Evolutionary conservation across 129 eudicot genomes (phyloP).

Genomic region (Oenanthe sinensis): DNA sequence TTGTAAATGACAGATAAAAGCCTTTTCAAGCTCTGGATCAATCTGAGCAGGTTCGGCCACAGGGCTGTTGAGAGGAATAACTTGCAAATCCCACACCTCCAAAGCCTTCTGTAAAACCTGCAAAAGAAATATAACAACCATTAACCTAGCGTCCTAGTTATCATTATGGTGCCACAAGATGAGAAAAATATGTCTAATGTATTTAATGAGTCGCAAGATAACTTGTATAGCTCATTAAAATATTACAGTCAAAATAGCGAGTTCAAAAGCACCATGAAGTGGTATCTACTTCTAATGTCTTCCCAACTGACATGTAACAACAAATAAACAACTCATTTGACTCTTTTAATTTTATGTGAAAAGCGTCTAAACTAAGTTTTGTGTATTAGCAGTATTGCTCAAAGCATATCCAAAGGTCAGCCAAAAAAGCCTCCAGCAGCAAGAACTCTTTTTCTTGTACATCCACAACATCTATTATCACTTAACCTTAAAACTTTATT

Average conservation of each 20-base stretch:
- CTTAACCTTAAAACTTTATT: background rate
- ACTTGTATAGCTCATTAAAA: too few relatives aligned
- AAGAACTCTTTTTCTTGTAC: background rate
- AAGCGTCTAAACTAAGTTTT: background rate
- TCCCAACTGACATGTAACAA: background rate
- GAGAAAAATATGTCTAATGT: background rate
- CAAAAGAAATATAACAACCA: conserved; percentile 9
- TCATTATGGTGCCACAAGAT: background rate
- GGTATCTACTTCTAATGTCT: background rate
- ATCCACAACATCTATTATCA: background rate
- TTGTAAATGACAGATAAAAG: conserved; percentile 85
- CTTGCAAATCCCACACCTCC: conserved; percentile 97
- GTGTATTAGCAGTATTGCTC: background rate
- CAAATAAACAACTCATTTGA: background rate
- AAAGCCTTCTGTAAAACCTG: conserved; percentile 93
- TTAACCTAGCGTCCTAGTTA: background rate
- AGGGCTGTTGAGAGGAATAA: conserved; percentile 85
- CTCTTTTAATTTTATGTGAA: background rate
- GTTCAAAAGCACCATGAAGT: background rate
- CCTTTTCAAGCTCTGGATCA: conserved; percentile 87
- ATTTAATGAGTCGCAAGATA: background rate
- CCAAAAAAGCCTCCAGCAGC: background rate
- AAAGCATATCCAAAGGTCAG: background rate
- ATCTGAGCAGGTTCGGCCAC: conserved; percentile 95
- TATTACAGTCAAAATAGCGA: background rate